A percentile compares a stretch with the other conserved stretches of the same genome.
These are phyloP conservation scores for Gloeopeniophorella convolvens DNA, from an alignment of 768 basidiomycete genomes.

Conservation along the genomic window DNA sequence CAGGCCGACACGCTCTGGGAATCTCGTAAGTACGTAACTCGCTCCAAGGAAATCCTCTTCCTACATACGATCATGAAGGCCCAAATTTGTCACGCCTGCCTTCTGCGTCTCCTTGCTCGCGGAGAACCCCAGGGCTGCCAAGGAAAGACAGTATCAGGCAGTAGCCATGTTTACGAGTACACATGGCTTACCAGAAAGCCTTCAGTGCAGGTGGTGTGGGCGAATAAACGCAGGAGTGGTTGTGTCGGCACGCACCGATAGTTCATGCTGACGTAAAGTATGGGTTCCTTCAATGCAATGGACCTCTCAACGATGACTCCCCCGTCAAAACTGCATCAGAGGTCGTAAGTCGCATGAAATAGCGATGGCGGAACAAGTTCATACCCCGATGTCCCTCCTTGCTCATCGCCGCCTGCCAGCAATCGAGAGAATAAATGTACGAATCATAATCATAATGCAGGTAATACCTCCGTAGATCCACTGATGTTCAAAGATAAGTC, in stretches of 20 bases:
- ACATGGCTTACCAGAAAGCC: conserved; percentile 1
- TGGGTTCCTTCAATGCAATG: conserved; percentile 19
- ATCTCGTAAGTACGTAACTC: too few species aligned
- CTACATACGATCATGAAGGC: conserved; percentile 56
- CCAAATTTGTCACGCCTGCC: conserved; percentile 53
- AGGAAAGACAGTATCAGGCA: too few species aligned
- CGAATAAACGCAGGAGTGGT: not conserved
- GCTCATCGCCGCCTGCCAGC: conserved; percentile 2
- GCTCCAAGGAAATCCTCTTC: too few species aligned
- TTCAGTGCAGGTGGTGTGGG: not conserved
- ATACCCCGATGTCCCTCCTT: not conserved
- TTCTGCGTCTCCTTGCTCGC: conserved; percentile 43
- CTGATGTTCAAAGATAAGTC: not conserved
- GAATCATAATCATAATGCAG: not conserved
- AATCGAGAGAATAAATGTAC: not conserved
- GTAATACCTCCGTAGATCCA: conserved; percentile 23
- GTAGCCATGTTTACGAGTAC: not conserved
- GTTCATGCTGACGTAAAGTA: conserved; percentile 25
- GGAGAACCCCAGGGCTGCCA: conserved; percentile 42
- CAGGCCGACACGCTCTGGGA: conserved; percentile 47
- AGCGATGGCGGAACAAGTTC: not conserved
- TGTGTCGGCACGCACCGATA: conserved; percentile 22
- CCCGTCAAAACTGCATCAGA: not conserved
- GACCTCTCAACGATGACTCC: conserved; percentile 21
- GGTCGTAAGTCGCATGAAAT: not conserved